A percentile compares a stretch with the other conserved stretches of the same genome.
These are phyloP conservation scores for Beauveria sp. DNA, from an alignment of 2,329 filamentous ascomycete species.

Conservation along the genomic window DNA sequence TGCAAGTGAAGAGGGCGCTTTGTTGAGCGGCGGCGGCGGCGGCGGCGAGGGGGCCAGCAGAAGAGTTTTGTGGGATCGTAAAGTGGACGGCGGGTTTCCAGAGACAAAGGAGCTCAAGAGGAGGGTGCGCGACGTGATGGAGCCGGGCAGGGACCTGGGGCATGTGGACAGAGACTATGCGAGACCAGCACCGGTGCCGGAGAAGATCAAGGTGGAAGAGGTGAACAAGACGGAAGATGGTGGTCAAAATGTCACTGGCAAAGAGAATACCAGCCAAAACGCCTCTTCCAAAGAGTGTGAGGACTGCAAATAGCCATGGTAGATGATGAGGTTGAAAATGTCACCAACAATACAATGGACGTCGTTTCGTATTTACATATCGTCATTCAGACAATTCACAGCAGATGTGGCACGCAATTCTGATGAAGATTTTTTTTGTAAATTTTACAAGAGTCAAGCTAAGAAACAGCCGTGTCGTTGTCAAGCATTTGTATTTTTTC, in stretches of 20 bases:
- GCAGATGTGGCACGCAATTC: neutral
- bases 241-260: neutral
- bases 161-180: conserved; percentile 60
- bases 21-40: neutral
- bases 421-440: conserved; percentile 23
- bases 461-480: conserved; percentile 33
- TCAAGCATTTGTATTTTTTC: conserved; percentile 11
- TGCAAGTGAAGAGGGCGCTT: neutral
- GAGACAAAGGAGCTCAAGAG: conserved; percentile 90
- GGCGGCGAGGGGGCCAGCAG: conserved; percentile 16
- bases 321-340: too few species aligned
- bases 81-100: conserved; percentile 80
- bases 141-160: conserved; percentile 69
- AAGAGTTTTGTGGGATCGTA: conserved; percentile 78
- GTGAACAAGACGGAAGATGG: neutral
- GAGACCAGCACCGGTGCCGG: neutral
- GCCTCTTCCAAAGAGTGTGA: conserved; percentile 12
- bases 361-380: too few species aligned
- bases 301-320: neutral
- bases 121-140: conserved; percentile 71
- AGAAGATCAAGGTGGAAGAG: neutral
- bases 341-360: neutral
- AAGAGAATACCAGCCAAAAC: neutral
- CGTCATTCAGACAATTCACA: neutral
- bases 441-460: conserved; percentile 33